phyloP scores from a whole-genome alignment of 179 eudicot genomes.

The Vitellaria paradoxa region DNA sequence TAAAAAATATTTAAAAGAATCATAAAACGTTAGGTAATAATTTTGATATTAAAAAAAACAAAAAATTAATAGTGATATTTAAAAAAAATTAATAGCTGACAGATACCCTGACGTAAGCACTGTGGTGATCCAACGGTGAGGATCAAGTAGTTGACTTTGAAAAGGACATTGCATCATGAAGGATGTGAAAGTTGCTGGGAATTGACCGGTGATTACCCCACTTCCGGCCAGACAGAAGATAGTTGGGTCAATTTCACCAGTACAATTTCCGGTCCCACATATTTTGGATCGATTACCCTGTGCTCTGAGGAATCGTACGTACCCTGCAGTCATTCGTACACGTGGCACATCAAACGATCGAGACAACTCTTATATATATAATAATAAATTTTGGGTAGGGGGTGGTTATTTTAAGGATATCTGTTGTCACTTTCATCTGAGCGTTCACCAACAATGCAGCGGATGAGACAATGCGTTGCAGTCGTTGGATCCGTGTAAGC shows the following conservation, averaged over 20 bases:
- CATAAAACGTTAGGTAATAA: too few relatives aligned
- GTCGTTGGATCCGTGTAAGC: not conserved
- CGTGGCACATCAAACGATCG: slow-evolving; percentile 13
- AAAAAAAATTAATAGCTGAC: too few relatives aligned
- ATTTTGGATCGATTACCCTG: slow-evolving; percentile 13
- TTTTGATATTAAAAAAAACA: too few relatives aligned
- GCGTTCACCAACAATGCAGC: not conserved
- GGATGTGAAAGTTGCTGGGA: slow-evolving; percentile 14
- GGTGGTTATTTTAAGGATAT: slow-evolving; percentile 20
- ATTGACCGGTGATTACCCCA: not conserved
- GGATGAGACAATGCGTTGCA: slow-evolving; percentile 7
- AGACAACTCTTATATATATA: slow-evolving; percentile 6
- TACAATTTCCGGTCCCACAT: slow-evolving; percentile 14
- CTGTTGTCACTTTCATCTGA: slow-evolving; percentile 20
- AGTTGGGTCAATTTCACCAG: slow-evolving; percentile 1
- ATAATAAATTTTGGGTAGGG: not conserved
- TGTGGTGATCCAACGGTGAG: not conserved
- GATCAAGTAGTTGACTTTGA: slow-evolving; percentile 6
- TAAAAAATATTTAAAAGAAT: too few relatives aligned
- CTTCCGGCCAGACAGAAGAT: not conserved
- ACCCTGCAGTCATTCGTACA: slow-evolving; percentile 20
- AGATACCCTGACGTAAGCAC: too few relatives aligned
- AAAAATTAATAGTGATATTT: too few relatives aligned
- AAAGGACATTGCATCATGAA: slow-evolving; percentile 4
- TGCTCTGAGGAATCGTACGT: too few relatives aligned